phyloP scores from a whole-genome alignment of 352 stramenopile genomes.

The Blastocystis sp. region DNA sequence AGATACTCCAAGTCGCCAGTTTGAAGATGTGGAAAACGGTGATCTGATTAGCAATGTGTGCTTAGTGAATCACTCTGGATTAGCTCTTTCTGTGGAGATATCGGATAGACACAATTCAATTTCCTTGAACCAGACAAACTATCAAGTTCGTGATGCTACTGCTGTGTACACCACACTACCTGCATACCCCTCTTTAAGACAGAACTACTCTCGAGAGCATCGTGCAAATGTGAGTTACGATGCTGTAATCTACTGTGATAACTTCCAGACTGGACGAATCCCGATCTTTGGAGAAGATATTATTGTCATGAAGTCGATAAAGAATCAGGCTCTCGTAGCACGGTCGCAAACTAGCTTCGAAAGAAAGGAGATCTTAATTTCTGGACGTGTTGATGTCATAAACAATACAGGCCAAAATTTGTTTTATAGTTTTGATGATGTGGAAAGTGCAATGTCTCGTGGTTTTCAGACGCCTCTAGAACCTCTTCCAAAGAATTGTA shows the following conservation, averaged over 20 bases:
- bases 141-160: not conserved
- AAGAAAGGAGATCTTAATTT: constrained; percentile 1
- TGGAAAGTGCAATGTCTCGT: not conserved
- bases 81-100: not conserved
- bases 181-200: constrained; percentile 6
- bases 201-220: not conserved
- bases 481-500: not conserved
- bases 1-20: not conserved
- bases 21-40: not conserved
- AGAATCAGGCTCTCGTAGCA: not conserved
- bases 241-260: constrained; percentile 6
- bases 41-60: not conserved
- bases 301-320: not conserved
- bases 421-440: not conserved
- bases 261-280: not conserved
- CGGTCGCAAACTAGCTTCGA: not conserved
- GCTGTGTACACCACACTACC: not conserved
- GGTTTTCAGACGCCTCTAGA: not conserved
- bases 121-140: not conserved
- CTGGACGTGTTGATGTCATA: not conserved
- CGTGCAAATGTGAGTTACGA: not conserved
- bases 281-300: not conserved
- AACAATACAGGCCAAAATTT: not conserved
- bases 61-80: constrained; percentile 44
- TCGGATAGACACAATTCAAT: not conserved